These are phyloP conservation scores for Leishmania tropica DNA, from an alignment of 208 protist species.

Conservation along the genomic window DNA sequence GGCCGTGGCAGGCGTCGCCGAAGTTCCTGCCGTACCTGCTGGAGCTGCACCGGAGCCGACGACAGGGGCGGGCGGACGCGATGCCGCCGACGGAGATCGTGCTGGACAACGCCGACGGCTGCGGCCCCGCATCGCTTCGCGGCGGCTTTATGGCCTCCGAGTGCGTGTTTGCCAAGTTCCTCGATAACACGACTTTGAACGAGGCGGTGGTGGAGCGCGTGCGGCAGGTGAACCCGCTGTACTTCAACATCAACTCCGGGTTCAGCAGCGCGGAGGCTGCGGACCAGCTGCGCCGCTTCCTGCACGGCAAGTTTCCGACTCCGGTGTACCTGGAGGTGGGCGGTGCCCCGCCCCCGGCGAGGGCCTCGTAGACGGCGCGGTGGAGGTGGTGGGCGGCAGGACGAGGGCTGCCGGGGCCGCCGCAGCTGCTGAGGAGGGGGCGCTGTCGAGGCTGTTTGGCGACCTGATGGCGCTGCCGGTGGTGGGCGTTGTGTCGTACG, in stretches of 20 bases:
- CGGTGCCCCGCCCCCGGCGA: neutral
- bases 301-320: conserved; percentile 20
- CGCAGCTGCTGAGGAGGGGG: conserved; percentile 1
- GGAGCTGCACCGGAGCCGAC: neutral
- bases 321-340: conserved; percentile 31
- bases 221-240: conserved; percentile 24
- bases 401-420: neutral
- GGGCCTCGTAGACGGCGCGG: neutral
- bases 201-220: conserved; percentile 9
- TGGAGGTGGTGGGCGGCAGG: neutral
- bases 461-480: conserved; percentile 51
- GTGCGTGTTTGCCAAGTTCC: conserved; percentile 34
- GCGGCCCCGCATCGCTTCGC: conserved; percentile 35
- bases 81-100: conserved; percentile 18
- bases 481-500: conserved; percentile 40
- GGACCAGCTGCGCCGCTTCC: conserved; percentile 30
- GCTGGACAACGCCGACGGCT: conserved; percentile 65
- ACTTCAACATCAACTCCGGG: conserved; percentile 50
- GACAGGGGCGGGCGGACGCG: neutral
- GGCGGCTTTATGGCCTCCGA: conserved; percentile 34
- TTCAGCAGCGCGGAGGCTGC: conserved; percentile 7
- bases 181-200: conserved; percentile 18
- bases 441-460: conserved; percentile 22
- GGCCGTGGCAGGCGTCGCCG: conserved; percentile 58
- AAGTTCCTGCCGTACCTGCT: conserved; percentile 43